A percentile compares a stretch with the other conserved stretches of the same genome.
Evolutionary conservation across 768 basidiomycete species (phyloP).

Genomic region (Pleurotus ostreatus): DNA sequence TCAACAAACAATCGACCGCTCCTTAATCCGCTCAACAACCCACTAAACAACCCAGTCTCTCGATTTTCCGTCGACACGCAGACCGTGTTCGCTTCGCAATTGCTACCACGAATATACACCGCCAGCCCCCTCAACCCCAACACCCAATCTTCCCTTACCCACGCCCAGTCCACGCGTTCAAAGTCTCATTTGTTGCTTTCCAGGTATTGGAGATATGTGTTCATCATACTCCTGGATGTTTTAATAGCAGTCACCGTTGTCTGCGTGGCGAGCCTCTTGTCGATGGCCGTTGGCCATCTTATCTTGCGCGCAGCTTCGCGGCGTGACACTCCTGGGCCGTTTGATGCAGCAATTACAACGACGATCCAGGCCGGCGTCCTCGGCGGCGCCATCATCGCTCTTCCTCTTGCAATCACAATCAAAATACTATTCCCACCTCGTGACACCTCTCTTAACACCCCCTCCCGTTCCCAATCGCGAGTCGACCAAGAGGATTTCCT

Average conservation of each 20-base stretch:
- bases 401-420: background rate
- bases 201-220: background rate
- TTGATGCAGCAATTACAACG: background rate
- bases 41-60: background rate
- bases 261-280: slow-evolving; percentile 1
- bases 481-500: background rate
- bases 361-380: slow-evolving; percentile 4
- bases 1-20: background rate
- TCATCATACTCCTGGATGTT: background rate
- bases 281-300: background rate
- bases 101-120: background rate
- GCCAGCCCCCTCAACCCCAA: background rate
- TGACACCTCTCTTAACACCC: background rate
- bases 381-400: slow-evolving; percentile 1
- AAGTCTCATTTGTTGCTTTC: background rate
- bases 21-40: slow-evolving; percentile 4
- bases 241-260: slow-evolving; percentile 1
- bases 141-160: background rate
- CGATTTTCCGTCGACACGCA: slow-evolving; percentile 2
- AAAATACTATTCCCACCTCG: slow-evolving; percentile 5
- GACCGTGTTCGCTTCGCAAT: background rate
- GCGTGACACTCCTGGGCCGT: background rate
- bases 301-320: background rate
- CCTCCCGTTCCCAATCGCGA: background rate
- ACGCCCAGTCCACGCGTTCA: background rate